These are phyloP conservation scores for slime mould (Dictyostelium discoideum) DNA, from an alignment of 78 protist genomes.

Conservation along the genomic window DNA sequence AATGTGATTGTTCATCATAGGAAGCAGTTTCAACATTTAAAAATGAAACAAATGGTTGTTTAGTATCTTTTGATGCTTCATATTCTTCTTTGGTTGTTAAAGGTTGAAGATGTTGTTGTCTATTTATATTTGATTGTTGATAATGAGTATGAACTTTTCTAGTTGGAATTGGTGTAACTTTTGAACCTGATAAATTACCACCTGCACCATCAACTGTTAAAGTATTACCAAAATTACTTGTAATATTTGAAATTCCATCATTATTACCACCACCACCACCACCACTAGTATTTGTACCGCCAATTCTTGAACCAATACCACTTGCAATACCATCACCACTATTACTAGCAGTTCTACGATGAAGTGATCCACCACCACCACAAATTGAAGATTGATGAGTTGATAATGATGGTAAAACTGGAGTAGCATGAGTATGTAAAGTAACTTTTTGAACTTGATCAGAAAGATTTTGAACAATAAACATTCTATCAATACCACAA, in stretches of 20 bases:
- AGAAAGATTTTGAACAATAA: slow-evolving; percentile 72
- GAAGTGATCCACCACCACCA: not conserved
- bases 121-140: not conserved
- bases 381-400: not conserved
- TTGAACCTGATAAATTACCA: not conserved
- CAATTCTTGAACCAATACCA: not conserved
- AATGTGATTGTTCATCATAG: slow-evolving; percentile 56
- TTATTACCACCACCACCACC: not conserved
- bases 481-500: slow-evolving; percentile 74
- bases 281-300: not conserved
- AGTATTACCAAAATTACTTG: not conserved
- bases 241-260: not conserved
- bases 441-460: slow-evolving; percentile 27
- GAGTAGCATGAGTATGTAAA: not conserved
- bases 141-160: not conserved
- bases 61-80: not conserved
- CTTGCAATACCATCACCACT: not conserved
- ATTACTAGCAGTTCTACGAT: not conserved
- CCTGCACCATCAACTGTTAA: not conserved
- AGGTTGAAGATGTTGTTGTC: not conserved
- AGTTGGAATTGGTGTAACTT: slow-evolving; percentile 14
- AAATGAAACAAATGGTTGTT: not conserved
- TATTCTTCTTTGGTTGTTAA: not conserved
- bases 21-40: not conserved
- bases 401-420: not conserved